A percentile compares a stretch with the other conserved stretches of the same genome.
Conservation (phyloP, 2,329 filamentous ascomycete genomes). For the Fusarium caatingaense region DNA sequence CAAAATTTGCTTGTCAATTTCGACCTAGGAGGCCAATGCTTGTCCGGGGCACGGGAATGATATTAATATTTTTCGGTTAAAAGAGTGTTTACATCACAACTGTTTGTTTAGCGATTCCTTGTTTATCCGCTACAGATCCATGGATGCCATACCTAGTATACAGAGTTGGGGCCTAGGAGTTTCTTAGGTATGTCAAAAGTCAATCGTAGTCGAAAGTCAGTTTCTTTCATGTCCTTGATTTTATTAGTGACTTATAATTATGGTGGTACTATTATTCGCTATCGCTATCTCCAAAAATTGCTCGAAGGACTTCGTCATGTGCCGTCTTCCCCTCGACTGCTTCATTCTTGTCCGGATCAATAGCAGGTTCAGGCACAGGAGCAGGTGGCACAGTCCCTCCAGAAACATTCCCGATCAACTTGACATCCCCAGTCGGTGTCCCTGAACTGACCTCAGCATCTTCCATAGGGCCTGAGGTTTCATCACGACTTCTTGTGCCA, state of each 20-base stretch:
- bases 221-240: neutral
- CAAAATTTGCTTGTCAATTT: neutral
- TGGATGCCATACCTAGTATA: neutral
- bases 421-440: slow-evolving; percentile 11
- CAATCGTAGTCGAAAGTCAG: neutral
- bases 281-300: slow-evolving; percentile 92
- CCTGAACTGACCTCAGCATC: slow-evolving; percentile 10
- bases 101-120: neutral
- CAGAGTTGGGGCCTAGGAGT: neutral
- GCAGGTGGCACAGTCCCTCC: slow-evolving; percentile 2
- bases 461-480: slow-evolving; percentile 26
- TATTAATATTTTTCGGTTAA: slow-evolving; percentile 4
- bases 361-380: slow-evolving; percentile 48
- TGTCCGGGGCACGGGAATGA: neutral
- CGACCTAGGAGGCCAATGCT: neutral
- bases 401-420: slow-evolving; percentile 29
- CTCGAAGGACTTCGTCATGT: slow-evolving; percentile 84
- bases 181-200: neutral
- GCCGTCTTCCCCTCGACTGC: slow-evolving; percentile 76
- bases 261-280: slow-evolving; percentile 62
- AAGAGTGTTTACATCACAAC: slow-evolving; percentile 1
- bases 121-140: neutral
- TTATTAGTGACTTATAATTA: neutral
- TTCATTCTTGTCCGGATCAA: slow-evolving; percentile 76
- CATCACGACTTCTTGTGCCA: slow-evolving; percentile 26